Percentiles rank a stretch among this genome's conserved stretches.
phyloP scores from a whole-genome alignment of 371 early-diverging fungal species.

The Capniomyces stellatus region DNA sequence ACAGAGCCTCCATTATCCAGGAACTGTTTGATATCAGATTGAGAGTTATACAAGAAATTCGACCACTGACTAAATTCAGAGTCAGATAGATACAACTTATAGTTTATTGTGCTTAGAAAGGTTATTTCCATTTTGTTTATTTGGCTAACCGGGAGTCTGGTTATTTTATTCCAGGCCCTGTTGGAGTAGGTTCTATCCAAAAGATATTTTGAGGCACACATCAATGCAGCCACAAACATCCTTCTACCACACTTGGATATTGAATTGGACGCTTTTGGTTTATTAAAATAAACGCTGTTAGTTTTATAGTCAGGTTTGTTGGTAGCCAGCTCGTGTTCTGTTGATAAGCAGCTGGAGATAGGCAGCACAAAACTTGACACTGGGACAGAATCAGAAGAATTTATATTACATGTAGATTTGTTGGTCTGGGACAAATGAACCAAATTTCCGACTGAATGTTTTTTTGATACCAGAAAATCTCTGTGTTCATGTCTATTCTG shows the following conservation, averaged over 20 bases:
- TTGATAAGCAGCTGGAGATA: background rate
- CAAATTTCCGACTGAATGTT: no score
- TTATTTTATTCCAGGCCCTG: slow-evolving; percentile 57
- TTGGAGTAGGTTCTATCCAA: slow-evolving; percentile 63
- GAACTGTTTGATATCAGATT: no score
- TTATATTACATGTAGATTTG: background rate
- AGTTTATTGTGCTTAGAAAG: slow-evolving; percentile 49
- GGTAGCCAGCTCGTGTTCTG: background rate
- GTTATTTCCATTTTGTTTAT: slow-evolving; percentile 52
- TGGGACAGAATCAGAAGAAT: background rate
- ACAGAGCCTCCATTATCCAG: no score
- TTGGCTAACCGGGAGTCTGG: slow-evolving; percentile 47
- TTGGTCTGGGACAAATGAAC: no score
- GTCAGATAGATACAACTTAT: slow-evolving; percentile 24
- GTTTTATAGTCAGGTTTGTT: background rate
- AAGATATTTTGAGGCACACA: slow-evolving; percentile 60
- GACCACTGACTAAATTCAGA: background rate
- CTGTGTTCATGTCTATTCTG: no score
- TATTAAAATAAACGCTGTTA: background rate
- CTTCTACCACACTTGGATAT: slow-evolving; percentile 40
- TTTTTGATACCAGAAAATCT: no score
- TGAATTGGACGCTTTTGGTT: background rate
- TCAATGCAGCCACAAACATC: slow-evolving; percentile 61
- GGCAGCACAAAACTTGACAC: background rate
- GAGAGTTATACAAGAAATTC: no score